Conservation (phyloP, 257 asterid species). For the Solanum bulbocastanum region DNA sequence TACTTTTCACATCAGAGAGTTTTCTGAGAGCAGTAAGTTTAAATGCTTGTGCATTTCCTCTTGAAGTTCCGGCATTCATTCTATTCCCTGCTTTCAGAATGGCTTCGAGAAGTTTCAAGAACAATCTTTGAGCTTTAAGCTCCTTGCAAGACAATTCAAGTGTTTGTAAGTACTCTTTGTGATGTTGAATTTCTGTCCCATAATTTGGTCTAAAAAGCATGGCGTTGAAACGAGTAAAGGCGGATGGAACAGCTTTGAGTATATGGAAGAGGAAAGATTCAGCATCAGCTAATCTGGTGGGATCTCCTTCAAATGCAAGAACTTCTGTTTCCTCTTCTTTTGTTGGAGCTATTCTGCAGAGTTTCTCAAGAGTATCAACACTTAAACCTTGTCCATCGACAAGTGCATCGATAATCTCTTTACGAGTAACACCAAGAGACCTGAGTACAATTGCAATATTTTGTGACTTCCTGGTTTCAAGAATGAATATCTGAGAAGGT, state of each 20-base stretch:
- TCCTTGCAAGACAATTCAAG: slow-evolving; percentile 71
- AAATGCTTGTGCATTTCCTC: slow-evolving; percentile 88
- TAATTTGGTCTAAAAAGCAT: slow-evolving; percentile 64
- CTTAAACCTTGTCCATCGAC: slow-evolving; percentile 50
- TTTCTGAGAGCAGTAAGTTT: slow-evolving; percentile 69
- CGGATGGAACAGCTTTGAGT: slow-evolving; percentile 71
- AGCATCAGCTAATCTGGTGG: slow-evolving; percentile 65
- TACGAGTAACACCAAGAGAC: slow-evolving; percentile 49
- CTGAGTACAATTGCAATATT: slow-evolving; percentile 70
- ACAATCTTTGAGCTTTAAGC: slow-evolving; percentile 62
- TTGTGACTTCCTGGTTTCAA: slow-evolving; percentile 75
- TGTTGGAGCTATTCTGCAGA: slow-evolving; percentile 53
- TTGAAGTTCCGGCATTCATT: slow-evolving; percentile 73
- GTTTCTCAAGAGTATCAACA: slow-evolving; percentile 63
- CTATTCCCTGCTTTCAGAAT: slow-evolving; percentile 82
- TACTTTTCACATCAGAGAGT: slow-evolving; percentile 76
- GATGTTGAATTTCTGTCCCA: slow-evolving; percentile 27
- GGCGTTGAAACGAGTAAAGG: slow-evolving; percentile 61
- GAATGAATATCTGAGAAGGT: slow-evolving; percentile 60
- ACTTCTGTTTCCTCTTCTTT: slow-evolving; percentile 57
- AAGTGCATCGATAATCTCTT: slow-evolving; percentile 54
- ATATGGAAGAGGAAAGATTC: slow-evolving; percentile 85
- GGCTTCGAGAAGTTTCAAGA: slow-evolving; percentile 88
- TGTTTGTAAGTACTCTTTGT: slow-evolving; percentile 38
- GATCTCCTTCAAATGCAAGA: slow-evolving; percentile 61